Evolutionary conservation across 306 rosid species (phyloP).

Genomic region (Castanea sativa): DNA sequence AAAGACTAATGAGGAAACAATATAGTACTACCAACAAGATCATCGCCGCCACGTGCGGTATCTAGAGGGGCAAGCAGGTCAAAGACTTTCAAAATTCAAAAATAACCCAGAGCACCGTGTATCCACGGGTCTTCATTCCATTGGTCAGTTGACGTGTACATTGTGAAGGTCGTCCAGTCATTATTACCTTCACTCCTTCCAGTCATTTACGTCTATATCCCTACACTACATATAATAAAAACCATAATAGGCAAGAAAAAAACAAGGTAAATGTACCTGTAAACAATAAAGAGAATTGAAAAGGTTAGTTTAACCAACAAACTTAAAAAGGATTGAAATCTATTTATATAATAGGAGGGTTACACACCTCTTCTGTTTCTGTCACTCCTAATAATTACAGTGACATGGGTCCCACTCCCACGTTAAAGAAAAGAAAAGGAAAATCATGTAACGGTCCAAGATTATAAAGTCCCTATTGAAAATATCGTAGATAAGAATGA

Average conservation of each 20-base stretch:
- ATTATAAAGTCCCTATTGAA: background rate
- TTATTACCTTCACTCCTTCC: background rate
- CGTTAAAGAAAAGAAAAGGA: no score
- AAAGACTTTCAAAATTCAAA: background rate
- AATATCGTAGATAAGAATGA: background rate
- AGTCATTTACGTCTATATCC: background rate
- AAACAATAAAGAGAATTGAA: no score
- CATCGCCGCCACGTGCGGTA: conserved; percentile 48
- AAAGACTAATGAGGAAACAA: no score
- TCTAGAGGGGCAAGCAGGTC: background rate
- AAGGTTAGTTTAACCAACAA: no score
- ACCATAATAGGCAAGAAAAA: no score
- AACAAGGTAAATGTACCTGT: no score
- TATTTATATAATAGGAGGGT: background rate
- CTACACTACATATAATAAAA: background rate
- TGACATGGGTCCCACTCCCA: no score
- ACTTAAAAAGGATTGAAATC: no score
- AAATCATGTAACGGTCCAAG: no score
- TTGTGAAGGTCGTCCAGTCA: background rate
- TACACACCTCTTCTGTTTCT: no score
- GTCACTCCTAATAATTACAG: no score
- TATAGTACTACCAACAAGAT: background rate
- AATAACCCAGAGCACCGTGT: background rate
- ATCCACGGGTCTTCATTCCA: background rate
- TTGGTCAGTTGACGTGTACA: conserved; percentile 17